phyloP scores from a whole-genome alignment of 2,329 filamentous ascomycete species.

The Teratosphaeria viscida region DNA sequence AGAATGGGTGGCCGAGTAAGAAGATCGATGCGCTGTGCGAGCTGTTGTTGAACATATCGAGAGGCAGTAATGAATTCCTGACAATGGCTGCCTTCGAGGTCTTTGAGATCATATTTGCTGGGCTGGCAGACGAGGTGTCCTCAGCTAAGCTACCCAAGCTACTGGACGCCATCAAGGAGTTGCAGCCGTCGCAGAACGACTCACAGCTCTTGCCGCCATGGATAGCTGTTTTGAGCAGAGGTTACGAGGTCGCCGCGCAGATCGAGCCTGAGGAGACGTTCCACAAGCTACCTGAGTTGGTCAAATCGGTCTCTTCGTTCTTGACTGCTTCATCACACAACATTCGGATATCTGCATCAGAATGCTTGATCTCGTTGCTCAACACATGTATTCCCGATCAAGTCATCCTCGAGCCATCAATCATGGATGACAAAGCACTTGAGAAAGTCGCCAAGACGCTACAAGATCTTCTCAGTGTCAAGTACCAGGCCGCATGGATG shows the following conservation, averaged over 20 bases:
- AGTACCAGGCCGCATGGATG: slow-evolving; percentile 88
- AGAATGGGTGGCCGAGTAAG: slow-evolving; percentile 89
- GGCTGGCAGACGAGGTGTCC: slow-evolving; percentile 77
- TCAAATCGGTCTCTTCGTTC: slow-evolving; percentile 68
- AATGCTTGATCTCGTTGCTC: slow-evolving; percentile 88
- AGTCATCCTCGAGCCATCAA: slow-evolving; percentile 76
- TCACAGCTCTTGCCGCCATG: slow-evolving; percentile 89
- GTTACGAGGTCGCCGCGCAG: slow-evolving; percentile 87
- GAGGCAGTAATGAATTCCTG: slow-evolving; percentile 86
- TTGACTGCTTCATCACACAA: slow-evolving; percentile 82
- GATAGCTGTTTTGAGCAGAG: slow-evolving; percentile 90
- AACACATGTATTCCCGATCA: slow-evolving; percentile 77
- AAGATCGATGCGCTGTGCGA: slow-evolving; percentile 92
- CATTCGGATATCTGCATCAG: slow-evolving; percentile 86
- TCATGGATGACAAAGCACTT: slow-evolving; percentile 83
- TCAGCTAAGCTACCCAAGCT: slow-evolving; percentile 82
- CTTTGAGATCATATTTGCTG: slow-evolving; percentile 91
- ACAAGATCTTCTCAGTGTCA: slow-evolving; percentile 69
- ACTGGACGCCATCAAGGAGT: slow-evolving; percentile 80
- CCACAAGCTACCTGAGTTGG: slow-evolving; percentile 75
- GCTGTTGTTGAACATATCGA: slow-evolving; percentile 75
- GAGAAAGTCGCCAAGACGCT: slow-evolving; percentile 68
- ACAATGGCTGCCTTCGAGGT: slow-evolving; percentile 95
- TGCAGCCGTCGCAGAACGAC: slow-evolving; percentile 86
- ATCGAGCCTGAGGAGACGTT: slow-evolving; percentile 86